Evolutionary conservation across 306 rosid genomes (phyloP).

Genomic region (Vachellia pachyceras): DNA sequence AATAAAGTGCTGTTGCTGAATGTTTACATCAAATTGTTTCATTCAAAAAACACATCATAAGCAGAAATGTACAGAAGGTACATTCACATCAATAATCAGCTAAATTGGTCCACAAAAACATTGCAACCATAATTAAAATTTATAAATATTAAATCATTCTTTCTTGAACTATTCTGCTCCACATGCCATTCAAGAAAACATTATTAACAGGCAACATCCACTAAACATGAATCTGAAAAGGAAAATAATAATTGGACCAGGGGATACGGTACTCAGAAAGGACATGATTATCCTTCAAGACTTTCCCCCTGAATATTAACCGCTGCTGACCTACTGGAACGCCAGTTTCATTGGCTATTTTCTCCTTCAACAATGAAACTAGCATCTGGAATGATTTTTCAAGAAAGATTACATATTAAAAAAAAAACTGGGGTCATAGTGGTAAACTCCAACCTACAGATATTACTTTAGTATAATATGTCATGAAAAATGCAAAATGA

Average conservation of each 20-base stretch:
- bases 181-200: not conserved
- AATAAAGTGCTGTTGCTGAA: not conserved
- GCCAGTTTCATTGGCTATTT: constrained; percentile 78
- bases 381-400: constrained; percentile 66
- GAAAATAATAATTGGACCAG: not conserved
- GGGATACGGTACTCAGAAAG: constrained; percentile 98
- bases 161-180: not conserved
- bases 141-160: not conserved
- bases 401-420: not conserved
- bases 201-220: not conserved
- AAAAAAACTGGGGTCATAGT: not conserved
- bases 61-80: not conserved
- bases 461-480: not conserved
- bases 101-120: not conserved
- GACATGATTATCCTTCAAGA: constrained; percentile 80
- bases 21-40: not conserved
- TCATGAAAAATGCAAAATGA: not conserved
- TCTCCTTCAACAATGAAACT: constrained; percentile 79
- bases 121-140: not conserved
- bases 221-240: not conserved
- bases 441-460: not conserved
- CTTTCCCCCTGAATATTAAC: constrained; percentile 94
- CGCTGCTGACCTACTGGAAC: constrained; percentile 90
- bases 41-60: not conserved
- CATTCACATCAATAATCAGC: not conserved